These are phyloP conservation scores for Ramicandelaber brevisporus DNA, from an alignment of 192 early-diverging fungal genomes.

Conservation along the genomic window DNA sequence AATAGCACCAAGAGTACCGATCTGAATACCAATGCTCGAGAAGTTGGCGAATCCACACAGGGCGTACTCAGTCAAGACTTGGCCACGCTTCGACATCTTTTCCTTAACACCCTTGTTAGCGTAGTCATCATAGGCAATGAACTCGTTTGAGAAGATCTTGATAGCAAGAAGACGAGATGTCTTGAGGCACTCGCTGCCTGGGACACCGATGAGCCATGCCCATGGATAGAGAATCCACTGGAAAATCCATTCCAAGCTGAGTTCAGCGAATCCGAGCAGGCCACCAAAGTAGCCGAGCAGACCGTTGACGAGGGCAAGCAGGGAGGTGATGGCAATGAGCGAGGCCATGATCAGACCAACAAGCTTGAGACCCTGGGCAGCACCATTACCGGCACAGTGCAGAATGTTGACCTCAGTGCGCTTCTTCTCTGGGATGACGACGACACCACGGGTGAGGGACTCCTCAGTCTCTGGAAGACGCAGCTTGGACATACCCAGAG, in stretches of 20 bases:
- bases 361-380: constrained; percentile 54
- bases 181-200: constrained; percentile 15
- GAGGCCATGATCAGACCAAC: constrained; percentile 44
- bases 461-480: constrained; percentile 63
- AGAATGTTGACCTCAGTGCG: constrained; percentile 46
- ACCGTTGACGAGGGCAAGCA: constrained; percentile 39
- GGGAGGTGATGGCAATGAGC: constrained; percentile 47
- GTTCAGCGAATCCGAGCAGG: constrained; percentile 24
- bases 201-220: constrained; percentile 42
- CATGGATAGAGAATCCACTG: constrained; percentile 59
- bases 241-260: constrained; percentile 38
- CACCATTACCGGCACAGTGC: constrained; percentile 62
- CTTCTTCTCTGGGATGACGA: constrained; percentile 21
- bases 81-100: constrained; percentile 17
- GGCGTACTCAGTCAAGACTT: constrained; percentile 37
- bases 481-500: constrained; percentile 62
- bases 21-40: constrained; percentile 58
- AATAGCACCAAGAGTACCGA: constrained; percentile 44
- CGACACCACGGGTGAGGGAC: constrained; percentile 44
- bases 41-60: constrained; percentile 78
- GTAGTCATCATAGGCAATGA: constrained; percentile 40
- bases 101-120: constrained; percentile 5
- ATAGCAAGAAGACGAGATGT: constrained; percentile 40
- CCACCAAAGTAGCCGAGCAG: constrained; percentile 41
- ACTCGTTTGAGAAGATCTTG: constrained; percentile 71